Evolutionary conservation across 1,139 yeast species (phyloP).

Genomic region (Yarrowia galli): DNA sequence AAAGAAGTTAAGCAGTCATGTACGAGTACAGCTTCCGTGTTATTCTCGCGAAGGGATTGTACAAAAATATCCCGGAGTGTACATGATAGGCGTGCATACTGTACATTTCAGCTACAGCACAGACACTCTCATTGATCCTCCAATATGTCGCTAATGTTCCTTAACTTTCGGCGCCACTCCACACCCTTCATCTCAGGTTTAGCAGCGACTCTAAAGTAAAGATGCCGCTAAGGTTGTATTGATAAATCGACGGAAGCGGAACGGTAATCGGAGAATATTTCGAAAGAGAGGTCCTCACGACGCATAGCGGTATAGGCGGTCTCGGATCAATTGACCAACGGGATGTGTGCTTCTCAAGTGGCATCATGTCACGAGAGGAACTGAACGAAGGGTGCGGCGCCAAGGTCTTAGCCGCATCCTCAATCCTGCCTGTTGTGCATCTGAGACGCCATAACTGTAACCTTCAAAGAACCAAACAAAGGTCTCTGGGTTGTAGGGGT

Average conservation of each 20-base stretch:
- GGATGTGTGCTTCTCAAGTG: not conserved
- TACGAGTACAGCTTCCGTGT: not conserved
- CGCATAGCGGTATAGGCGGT: not conserved
- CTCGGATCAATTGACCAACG: not conserved
- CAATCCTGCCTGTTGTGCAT: not conserved
- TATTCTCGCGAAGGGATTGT: not conserved
- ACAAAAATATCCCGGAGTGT: not conserved
- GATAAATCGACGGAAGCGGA: not conserved
- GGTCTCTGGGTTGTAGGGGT: not conserved
- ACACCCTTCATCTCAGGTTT: not conserved
- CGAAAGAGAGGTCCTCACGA: not conserved
- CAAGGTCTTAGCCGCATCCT: constrained; percentile 18
- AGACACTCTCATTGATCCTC: too few relatives aligned
- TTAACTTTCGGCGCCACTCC: not conserved
- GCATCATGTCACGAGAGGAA: not conserved
- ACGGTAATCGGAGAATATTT: not conserved
- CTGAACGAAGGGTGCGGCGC: not conserved
- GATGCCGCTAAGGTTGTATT: not conserved
- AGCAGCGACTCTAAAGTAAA: not conserved
- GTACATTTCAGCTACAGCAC: too few relatives aligned
- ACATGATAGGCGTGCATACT: too few relatives aligned
- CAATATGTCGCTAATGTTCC: not conserved
- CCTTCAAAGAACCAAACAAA: not conserved
- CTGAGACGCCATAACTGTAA: constrained; percentile 4
- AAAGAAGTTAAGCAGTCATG: not conserved